phyloP scores from a whole-genome alignment of 352 stramenopile genomes.

The Globisporangium polare region DNA sequence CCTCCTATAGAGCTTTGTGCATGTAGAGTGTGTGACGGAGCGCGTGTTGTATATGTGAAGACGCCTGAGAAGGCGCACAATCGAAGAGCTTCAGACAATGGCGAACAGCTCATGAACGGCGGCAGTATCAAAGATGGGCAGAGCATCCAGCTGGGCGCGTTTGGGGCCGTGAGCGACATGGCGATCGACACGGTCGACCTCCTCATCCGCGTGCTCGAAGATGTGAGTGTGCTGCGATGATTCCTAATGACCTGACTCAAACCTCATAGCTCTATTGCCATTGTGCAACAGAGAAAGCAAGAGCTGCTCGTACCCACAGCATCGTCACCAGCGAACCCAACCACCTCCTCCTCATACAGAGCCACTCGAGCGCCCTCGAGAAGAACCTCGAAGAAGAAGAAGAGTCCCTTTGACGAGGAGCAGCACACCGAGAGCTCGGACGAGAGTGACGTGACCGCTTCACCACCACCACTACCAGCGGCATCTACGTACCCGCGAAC shows the following conservation, averaged over 20 bases:
- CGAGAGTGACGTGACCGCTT: background rate
- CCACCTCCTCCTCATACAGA: background rate
- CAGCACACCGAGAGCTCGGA: conserved; percentile 13
- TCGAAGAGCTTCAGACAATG: background rate
- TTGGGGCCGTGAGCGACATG: conserved; percentile 48
- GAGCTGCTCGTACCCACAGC: conserved; percentile 25
- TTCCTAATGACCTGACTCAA: too few species aligned
- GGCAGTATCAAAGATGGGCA: background rate
- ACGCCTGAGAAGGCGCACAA: background rate
- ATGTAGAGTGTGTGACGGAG: background rate
- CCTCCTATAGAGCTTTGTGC: too few species aligned
- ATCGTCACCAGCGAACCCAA: background rate
- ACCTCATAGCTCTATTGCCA: too few species aligned
- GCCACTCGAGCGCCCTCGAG: background rate
- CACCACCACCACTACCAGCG: background rate
- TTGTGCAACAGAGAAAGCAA: conserved; percentile 30
- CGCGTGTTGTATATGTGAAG: background rate
- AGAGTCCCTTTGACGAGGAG: conserved; percentile 2
- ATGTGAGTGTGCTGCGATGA: conserved; percentile 32
- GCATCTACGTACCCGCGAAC: background rate
- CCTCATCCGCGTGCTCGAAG: conserved; percentile 59
- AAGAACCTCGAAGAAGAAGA: background rate
- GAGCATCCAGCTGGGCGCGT: conserved; percentile 31
- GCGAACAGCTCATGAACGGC: background rate
- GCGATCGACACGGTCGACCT: conserved; percentile 63